Conservation (phyloP, 768 basidiomycete genomes). For the Naematelia encephala region DNA sequence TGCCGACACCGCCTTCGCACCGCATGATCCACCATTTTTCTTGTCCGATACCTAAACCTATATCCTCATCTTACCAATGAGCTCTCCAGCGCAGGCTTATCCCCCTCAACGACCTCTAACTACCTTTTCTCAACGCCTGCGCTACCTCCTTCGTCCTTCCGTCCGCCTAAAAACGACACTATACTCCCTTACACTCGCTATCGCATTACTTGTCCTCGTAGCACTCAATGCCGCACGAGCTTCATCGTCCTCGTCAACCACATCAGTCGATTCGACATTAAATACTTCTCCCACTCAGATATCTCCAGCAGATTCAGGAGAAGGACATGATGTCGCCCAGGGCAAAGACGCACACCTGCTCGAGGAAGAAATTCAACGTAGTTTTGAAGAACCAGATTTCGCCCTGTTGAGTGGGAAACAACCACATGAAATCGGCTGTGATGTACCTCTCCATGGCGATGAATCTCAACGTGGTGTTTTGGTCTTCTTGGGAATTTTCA, state of each 20-base stretch:
- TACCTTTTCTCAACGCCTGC: slow-evolving; percentile 8
- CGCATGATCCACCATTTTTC: neutral
- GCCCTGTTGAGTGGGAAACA: slow-evolving; percentile 46
- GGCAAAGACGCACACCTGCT: slow-evolving; percentile 43
- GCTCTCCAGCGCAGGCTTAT: slow-evolving; percentile 17
- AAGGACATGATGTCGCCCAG: slow-evolving; percentile 31
- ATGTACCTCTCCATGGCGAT: slow-evolving; percentile 33
- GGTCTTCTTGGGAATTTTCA: slow-evolving; percentile 50
- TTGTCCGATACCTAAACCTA: neutral
- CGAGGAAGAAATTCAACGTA: slow-evolving; percentile 43
- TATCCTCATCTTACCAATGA: slow-evolving; percentile 8
- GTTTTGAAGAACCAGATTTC: slow-evolving; percentile 52
- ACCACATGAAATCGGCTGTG: slow-evolving; percentile 49
- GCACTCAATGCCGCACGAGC: slow-evolving; percentile 33
- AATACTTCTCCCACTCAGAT: slow-evolving; percentile 31
- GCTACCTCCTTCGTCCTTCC: slow-evolving; percentile 28
- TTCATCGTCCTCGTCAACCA: neutral
- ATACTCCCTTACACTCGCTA: slow-evolving; percentile 27
- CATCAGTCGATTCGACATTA: slow-evolving; percentile 3
- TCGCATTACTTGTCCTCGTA: slow-evolving; percentile 35
- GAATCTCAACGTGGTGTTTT: slow-evolving; percentile 39
- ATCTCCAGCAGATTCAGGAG: slow-evolving; percentile 38
- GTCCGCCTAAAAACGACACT: slow-evolving; percentile 38
- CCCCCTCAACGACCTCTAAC: slow-evolving; percentile 3
- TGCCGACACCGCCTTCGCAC: neutral